Evolutionary conservation across 2,329 filamentous ascomycete genomes (phyloP), one percentile per base, ranked within the genome.

Genomic region (Tolypocladium guangdongense): DNA sequence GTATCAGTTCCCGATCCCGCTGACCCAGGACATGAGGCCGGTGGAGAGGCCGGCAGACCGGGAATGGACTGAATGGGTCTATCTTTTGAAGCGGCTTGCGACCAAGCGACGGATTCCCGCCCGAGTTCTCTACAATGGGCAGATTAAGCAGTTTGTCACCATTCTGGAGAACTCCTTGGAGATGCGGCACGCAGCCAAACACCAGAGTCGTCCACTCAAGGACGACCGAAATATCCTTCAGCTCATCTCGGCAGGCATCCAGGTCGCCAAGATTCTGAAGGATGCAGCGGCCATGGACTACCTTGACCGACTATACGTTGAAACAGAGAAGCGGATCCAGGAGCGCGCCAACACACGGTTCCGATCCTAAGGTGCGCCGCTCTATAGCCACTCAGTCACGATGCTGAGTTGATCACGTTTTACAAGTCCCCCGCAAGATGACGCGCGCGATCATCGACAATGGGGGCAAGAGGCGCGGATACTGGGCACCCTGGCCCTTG

Each of bases 21-120:
- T 93, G 62, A 88, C 89, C 54, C 81, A 87, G 68, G 87, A 92
- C 67, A 90, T 90, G 80, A 81, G 88, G 60, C 85, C 86, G 2
- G 78, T 91, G 52, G 83, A 87, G 66, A 75, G 83, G 47, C 83
- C 88, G 35, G 83, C 84, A 63, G 88, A 91, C 70, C 80, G 88
- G 57, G 89, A 93, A 68, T 95, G 89, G 89, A 92, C 88, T 47
- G 89, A 95, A 71, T 95, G 89, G 89, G 89, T 92, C 53, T 90
- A 91, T 68, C 79, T 95, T 55, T 76, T 95, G 60, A 93, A 93
- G 72, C 80, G 88, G 50, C 78, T 95, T 55, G 89, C 89, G 35
- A 95, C 89, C 36, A 93, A 92, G 73, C 81, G 89, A 59, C 83
- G 89, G 57, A 92, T 95, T 60, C 89, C 89, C 7, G 87, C 89